phyloP scores from a whole-genome alignment of 2,329 filamentous ascomycete species.

The Dactylellina sp. region DNA sequence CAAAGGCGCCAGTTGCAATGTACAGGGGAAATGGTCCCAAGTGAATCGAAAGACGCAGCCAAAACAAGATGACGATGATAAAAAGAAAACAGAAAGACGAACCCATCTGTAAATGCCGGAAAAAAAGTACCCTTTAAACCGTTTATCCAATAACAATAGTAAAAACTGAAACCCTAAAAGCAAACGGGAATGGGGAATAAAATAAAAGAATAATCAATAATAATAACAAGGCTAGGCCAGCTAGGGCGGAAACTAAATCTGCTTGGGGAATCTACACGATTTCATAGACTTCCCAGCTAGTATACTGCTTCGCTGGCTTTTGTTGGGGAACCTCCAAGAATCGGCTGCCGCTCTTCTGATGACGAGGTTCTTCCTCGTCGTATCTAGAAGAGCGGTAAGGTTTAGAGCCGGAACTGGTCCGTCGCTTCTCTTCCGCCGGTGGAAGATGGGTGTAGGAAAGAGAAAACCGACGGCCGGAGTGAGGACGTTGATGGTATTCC shows the following conservation, averaged over 20 bases:
- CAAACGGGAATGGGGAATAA: background rate
- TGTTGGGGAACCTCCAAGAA: conserved; percentile 49
- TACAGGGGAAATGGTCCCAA: conserved; percentile 35
- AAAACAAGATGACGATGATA: conserved; percentile 1
- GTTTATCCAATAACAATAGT: conserved; percentile 24
- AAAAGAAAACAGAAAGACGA: conserved; percentile 25
- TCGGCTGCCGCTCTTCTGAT: conserved; percentile 30
- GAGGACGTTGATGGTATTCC: conserved; percentile 16
- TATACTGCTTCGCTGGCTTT: conserved; percentile 47
- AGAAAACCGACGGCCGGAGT: conserved; percentile 42
- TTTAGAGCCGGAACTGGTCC: conserved; percentile 30
- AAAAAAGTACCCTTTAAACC: conserved; percentile 18
- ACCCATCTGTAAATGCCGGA: conserved; percentile 42
- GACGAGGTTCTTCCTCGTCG: conserved; percentile 41
- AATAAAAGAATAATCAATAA: background rate
- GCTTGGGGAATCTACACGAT: conserved; percentile 35
- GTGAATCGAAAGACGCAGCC: conserved; percentile 14
- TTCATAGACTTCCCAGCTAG: conserved; percentile 54
- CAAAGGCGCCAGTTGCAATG: conserved; percentile 51
- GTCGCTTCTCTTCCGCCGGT: conserved; percentile 38
- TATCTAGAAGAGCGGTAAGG: conserved; percentile 36
- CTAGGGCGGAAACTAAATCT: conserved; percentile 23
- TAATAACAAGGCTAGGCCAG: conserved; percentile 25
- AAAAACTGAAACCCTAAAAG: conserved; percentile 5
- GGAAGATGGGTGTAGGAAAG: conserved; percentile 50